A percentile compares a stretch with the other conserved stretches of the same genome.
Conservation (phyloP, 129 eudicot genomes). For the Pulicaria dysenterica region DNA sequence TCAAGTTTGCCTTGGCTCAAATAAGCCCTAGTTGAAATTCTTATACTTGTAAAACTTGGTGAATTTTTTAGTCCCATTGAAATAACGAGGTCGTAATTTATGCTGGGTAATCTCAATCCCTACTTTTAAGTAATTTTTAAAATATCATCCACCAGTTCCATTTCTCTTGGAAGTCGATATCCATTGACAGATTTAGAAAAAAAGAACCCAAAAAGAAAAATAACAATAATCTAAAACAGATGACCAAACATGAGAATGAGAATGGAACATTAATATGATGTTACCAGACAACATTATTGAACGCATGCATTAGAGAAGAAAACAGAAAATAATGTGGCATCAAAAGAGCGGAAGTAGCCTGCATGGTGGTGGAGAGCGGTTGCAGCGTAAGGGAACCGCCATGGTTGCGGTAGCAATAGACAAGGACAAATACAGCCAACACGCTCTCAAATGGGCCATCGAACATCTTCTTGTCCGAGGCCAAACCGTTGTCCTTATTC, state of each 20-base stretch:
- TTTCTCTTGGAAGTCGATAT: conserved; percentile 26
- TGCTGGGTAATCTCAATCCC: conserved; percentile 7
- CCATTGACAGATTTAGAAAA: conserved; percentile 21
- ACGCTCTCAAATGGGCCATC: conserved; percentile 57
- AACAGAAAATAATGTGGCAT: conserved; percentile 45
- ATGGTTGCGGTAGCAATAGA: conserved; percentile 59
- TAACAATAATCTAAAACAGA: background rate
- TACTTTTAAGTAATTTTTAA: conserved; percentile 14
- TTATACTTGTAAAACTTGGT: background rate
- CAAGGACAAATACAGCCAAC: conserved; percentile 52
- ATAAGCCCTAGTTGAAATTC: background rate
- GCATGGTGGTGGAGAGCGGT: conserved; percentile 24
- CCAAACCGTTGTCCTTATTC: conserved; percentile 53
- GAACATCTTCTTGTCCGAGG: conserved; percentile 49
- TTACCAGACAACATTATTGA: conserved; percentile 13
- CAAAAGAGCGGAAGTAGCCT: conserved; percentile 36
- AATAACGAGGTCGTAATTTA: conserved; percentile 25
- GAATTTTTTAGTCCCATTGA: background rate
- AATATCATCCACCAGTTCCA: conserved; percentile 28
- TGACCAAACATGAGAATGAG: background rate
- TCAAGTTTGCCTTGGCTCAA: background rate
- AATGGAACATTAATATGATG: conserved; percentile 15
- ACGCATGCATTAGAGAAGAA: background rate
- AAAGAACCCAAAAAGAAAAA: background rate
- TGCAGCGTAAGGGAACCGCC: conserved; percentile 23